Conservation (phyloP, 352 stramenopile genomes). For the Pythium brassicae region DNA sequence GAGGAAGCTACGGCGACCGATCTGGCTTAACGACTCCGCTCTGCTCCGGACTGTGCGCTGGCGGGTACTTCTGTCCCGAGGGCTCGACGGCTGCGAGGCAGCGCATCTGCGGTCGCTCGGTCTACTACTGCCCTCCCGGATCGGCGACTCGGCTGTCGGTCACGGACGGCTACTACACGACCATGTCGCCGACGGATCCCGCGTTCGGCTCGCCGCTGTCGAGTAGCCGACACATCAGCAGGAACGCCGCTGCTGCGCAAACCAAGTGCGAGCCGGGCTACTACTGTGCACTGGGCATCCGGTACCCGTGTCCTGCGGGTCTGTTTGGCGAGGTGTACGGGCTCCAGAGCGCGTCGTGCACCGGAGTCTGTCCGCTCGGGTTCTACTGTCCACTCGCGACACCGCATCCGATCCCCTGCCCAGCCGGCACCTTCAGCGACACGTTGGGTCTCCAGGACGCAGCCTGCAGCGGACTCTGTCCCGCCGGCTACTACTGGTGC, state of each 20-base stretch:
- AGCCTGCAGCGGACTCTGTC: constrained; percentile 45
- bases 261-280: constrained; percentile 53
- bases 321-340: constrained; percentile 35
- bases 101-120: constrained; percentile 40
- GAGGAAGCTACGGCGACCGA: constrained; percentile 36
- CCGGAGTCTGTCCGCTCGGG: constrained; percentile 35
- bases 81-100: constrained; percentile 54
- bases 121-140: constrained; percentile 53
- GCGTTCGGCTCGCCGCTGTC: neutral
- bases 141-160: constrained; percentile 38
- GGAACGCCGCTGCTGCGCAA: constrained; percentile 6
- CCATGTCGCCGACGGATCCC: constrained; percentile 19
- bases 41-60: constrained; percentile 47
- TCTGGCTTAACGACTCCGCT: constrained; percentile 27
- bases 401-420: constrained; percentile 38
- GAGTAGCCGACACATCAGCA: neutral
- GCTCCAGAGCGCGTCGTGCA: constrained; percentile 29
- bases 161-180: constrained; percentile 51
- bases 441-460: constrained; percentile 25
- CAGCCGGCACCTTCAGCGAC: constrained; percentile 37
- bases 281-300: constrained; percentile 59
- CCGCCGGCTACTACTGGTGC: constrained; percentile 56
- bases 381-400: constrained; percentile 58
- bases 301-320: constrained; percentile 42
- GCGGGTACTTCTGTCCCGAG: constrained; percentile 52